Evolutionary conservation across 139 green algal species (phyloP).

Genomic region (Chlamydomonas schloesseri): DNA sequence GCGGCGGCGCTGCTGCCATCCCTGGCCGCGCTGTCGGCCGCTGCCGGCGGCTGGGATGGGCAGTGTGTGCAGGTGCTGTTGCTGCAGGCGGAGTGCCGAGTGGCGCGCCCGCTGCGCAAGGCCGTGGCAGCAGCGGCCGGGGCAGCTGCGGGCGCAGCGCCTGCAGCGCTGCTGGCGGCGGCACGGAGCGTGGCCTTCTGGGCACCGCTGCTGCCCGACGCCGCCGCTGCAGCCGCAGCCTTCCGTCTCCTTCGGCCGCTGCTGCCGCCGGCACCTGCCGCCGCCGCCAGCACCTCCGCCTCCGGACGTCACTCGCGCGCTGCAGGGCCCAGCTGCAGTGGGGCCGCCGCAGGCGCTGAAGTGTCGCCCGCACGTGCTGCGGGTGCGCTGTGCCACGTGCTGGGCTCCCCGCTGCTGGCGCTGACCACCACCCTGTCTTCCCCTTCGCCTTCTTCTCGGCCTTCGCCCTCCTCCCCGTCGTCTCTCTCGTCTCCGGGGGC

Average conservation of each 20-base stretch:
- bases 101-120: background rate
- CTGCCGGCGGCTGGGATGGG: background rate
- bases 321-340: too few species aligned
- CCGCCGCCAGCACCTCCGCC: background rate
- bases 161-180: background rate
- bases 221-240: background rate
- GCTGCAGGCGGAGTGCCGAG: background rate
- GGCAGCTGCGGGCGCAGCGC: background rate
- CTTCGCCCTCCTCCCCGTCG: too few species aligned
- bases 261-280: background rate
- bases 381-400: background rate
- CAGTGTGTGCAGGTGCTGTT: background rate
- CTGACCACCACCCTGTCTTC: too few species aligned
- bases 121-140: background rate
- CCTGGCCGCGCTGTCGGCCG: background rate
- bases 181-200: constrained; percentile 8
- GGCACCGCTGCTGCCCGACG: background rate
- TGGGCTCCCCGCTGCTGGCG: background rate
- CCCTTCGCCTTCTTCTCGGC: too few species aligned
- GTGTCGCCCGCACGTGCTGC: background rate
- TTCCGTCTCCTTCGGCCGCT: background rate
- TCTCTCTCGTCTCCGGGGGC: too few species aligned
- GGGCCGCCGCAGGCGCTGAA: background rate
- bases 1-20: background rate
- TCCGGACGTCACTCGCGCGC: too few species aligned